Base-by-base conservation (phyloP, 1,139 yeast genomes). In the Saccharomyces hybrid region DNA sequence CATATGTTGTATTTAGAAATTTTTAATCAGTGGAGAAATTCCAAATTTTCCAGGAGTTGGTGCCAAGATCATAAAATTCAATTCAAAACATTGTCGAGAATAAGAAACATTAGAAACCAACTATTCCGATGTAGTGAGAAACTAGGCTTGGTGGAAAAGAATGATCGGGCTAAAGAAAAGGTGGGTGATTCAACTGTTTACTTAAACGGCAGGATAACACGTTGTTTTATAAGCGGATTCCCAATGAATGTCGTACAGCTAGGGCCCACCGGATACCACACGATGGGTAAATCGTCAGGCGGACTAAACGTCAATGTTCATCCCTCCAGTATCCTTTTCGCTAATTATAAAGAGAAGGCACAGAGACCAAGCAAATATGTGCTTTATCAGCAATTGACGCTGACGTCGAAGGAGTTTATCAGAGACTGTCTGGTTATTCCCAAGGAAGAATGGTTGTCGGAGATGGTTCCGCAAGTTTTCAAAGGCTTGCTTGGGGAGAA, bases 371-470 rank as follows among this genome's bases (percentile, higher is more conserved):
- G 93, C 5, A 83, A 80, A 61, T 75, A 82, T 65, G 69, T 93
- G 1, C 70, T 93, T 26, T 93, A 89, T 68, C 88, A 90, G 64
- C 97, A 91, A 64, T 74, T 93, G 63, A 93, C 93, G 47, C 73
- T 88, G 42, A 93, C 99, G 0, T 81, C 88, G 50, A 88, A 85
- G 68, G 98, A 91, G 73, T 93, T 82, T 68, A 88, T 93, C 88
- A 74, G 97, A 54, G 89, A 86, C 61, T 88, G 96, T 66, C 78
- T 89, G 77, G 81, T 86, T 0, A 74, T 93, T 4, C 79, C 83
- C 49, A 82, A 82, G 3, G 82, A 78, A 54, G 63, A 64, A 47
- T 84, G 89, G 88, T 66, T 86, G 46, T 65, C 67, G 3, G 88
- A 84, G 59, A 75, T 81, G 61, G 88, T 88, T 1, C 84, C 86